Evolutionary conservation across 140 eudicot genomes (phyloP).

Genomic region (Anethum foeniculum): DNA sequence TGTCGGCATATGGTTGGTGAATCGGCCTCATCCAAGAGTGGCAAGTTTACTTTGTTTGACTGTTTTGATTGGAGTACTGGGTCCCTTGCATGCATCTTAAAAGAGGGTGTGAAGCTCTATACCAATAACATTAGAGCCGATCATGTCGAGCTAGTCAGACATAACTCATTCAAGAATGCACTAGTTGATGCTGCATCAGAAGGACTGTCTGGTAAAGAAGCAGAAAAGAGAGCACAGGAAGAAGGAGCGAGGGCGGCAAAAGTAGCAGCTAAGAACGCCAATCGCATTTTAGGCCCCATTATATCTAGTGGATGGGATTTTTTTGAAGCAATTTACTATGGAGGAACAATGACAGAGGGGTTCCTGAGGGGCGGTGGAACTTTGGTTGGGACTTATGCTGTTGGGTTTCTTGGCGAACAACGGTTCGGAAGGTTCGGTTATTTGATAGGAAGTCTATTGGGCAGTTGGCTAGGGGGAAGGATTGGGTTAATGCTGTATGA

Average conservation of each 20-base stretch:
- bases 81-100: slow-evolving; percentile 65
- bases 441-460: slow-evolving; percentile 79
- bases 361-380: slow-evolving; percentile 80
- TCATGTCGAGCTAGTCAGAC: slow-evolving; percentile 66
- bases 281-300: slow-evolving; percentile 75
- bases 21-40: slow-evolving; percentile 80
- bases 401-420: slow-evolving; percentile 65
- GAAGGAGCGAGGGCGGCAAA: slow-evolving; percentile 88
- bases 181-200: slow-evolving; percentile 54
- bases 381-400: slow-evolving; percentile 58
- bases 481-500: slow-evolving; percentile 87
- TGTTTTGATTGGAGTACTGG: slow-evolving; percentile 83
- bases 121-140: slow-evolving; percentile 53
- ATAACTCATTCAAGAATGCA: slow-evolving; percentile 56
- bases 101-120: slow-evolving; percentile 76
- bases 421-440: slow-evolving; percentile 80
- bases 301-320: slow-evolving; percentile 96
- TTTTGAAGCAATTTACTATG: slow-evolving; percentile 76
- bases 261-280: slow-evolving; percentile 57
- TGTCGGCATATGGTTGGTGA: slow-evolving; percentile 74
- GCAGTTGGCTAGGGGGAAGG: slow-evolving; percentile 94
- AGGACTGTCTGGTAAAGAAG: slow-evolving; percentile 57
- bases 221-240: slow-evolving; percentile 61
- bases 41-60: slow-evolving; percentile 57
- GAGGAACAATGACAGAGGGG: slow-evolving; percentile 73